phyloP scores from a whole-genome alignment of 2,329 filamentous ascomycete genomes.

The Atkinsonella hypoxylon region DNA sequence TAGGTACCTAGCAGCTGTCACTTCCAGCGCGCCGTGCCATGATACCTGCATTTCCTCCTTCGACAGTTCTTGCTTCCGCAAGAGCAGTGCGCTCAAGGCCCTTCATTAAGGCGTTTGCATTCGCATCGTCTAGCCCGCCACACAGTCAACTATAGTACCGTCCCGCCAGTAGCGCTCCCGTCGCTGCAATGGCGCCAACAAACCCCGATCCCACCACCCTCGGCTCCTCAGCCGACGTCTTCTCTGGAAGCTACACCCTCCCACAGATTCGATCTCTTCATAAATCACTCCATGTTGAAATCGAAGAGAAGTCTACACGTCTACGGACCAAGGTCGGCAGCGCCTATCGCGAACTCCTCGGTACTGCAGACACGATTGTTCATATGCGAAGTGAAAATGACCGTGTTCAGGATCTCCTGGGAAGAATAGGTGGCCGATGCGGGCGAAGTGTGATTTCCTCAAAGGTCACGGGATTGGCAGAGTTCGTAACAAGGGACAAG shows the following conservation, averaged over 20 bases:
- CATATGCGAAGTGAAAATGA: slow-evolving; percentile 74
- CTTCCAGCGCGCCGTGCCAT: neutral
- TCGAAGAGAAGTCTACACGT: slow-evolving; percentile 50
- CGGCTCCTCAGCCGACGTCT: slow-evolving; percentile 41
- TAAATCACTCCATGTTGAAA: slow-evolving; percentile 43
- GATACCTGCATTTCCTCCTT: neutral
- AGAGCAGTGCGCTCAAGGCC: neutral
- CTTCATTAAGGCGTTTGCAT: too few species aligned
- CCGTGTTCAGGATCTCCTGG: slow-evolving; percentile 58
- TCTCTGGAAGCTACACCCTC: slow-evolving; percentile 43
- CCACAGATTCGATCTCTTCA: slow-evolving; percentile 53
- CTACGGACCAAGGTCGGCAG: slow-evolving; percentile 52
- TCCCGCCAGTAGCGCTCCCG: slow-evolving; percentile 4
- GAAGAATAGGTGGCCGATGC: slow-evolving; percentile 63
- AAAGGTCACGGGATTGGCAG: slow-evolving; percentile 47
- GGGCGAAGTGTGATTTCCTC: slow-evolving; percentile 58
- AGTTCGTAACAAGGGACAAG: slow-evolving; percentile 25
- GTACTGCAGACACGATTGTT: slow-evolving; percentile 88
- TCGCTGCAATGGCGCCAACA: slow-evolving; percentile 22
- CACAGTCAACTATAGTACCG: neutral
- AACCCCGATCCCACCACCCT: slow-evolving; percentile 33
- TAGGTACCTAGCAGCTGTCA: too few species aligned
- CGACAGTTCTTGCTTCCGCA: neutral
- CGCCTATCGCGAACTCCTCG: slow-evolving; percentile 78
- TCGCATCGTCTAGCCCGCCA: too few species aligned